Evolutionary conservation across 2,329 filamentous ascomycete species (phyloP).

Genomic region (Sclerotinia nivalis): DNA sequence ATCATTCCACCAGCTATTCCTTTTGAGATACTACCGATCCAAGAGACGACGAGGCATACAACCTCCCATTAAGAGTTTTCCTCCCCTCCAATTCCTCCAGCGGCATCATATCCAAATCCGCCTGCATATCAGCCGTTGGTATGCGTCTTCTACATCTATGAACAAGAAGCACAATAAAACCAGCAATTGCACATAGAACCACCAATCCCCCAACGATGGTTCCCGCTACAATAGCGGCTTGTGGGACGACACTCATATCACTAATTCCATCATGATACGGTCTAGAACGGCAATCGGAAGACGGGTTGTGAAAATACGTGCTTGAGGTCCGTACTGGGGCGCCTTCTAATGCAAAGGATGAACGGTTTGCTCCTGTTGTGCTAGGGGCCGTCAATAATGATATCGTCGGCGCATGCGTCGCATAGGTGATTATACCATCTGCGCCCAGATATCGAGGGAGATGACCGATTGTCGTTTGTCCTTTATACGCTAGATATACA

Average conservation of each 20-base stretch:
- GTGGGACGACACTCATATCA: background rate
- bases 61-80: slow-evolving; percentile 38
- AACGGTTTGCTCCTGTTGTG: background rate
- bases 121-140: background rate
- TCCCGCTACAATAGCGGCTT: background rate
- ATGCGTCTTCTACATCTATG: background rate
- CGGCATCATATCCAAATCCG: slow-evolving; percentile 31
- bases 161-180: background rate
- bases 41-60: background rate
- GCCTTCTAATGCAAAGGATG: background rate
- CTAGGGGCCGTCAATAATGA: background rate
- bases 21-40: background rate
- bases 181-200: background rate
- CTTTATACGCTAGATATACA: slow-evolving; percentile 11
- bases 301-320: background rate
- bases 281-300: background rate
- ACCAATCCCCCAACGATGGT: slow-evolving; percentile 3
- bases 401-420: slow-evolving; percentile 16
- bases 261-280: background rate
- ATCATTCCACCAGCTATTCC: background rate
- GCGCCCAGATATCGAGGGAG: slow-evolving; percentile 26
- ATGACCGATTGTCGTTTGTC: slow-evolving; percentile 26
- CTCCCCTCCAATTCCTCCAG: slow-evolving; percentile 43
- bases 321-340: background rate
- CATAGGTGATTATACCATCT: slow-evolving; percentile 27